Percentiles rank a stretch among this genome's conserved stretches.
These are phyloP conservation scores for Microstroma glucosiphilum DNA, from an alignment of 1,284 basidiomycete genomes.

Conservation along the genomic window DNA sequence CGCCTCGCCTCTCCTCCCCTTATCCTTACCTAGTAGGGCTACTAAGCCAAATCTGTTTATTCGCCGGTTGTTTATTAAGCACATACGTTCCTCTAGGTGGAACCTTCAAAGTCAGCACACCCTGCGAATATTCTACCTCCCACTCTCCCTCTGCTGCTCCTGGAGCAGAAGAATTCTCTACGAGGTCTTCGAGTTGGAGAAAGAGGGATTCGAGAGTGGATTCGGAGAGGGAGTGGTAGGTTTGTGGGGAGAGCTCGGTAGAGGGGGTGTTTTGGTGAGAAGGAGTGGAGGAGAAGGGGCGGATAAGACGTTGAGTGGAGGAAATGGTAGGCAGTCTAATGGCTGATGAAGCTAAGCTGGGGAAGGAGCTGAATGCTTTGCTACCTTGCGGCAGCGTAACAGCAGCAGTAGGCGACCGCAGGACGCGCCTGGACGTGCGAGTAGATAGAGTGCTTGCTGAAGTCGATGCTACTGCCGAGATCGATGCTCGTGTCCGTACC, in stretches of 20 bases:
- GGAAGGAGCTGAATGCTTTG: no score
- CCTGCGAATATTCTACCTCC: constrained; percentile 4
- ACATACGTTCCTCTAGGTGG: constrained; percentile 76
- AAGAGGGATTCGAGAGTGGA: not conserved
- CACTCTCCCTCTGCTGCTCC: not conserved
- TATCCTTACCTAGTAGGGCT: constrained; percentile 65
- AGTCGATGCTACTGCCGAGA: no score
- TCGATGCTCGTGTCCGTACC: no score
- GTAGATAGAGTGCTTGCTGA: no score
- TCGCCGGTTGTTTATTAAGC: constrained; percentile 98
- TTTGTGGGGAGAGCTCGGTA: not conserved
- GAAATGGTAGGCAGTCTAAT: no score
- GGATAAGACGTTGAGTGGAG: no score
- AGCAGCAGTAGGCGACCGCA: no score
- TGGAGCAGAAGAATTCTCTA: not conserved
- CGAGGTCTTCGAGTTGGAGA: constrained; percentile 3
- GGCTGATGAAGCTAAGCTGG: no score
- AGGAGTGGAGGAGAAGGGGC: no score
- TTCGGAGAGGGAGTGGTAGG: constrained; percentile 2
- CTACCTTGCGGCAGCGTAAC: no score
- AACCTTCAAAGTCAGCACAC: not conserved
- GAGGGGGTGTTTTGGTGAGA: no score
- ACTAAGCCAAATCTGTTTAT: constrained; percentile 97
- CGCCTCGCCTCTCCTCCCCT: constrained; percentile 13
- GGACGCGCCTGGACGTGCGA: no score